phyloP scores from a whole-genome alignment of 352 stramenopile species.

The Phytophthora syringae region DNA sequence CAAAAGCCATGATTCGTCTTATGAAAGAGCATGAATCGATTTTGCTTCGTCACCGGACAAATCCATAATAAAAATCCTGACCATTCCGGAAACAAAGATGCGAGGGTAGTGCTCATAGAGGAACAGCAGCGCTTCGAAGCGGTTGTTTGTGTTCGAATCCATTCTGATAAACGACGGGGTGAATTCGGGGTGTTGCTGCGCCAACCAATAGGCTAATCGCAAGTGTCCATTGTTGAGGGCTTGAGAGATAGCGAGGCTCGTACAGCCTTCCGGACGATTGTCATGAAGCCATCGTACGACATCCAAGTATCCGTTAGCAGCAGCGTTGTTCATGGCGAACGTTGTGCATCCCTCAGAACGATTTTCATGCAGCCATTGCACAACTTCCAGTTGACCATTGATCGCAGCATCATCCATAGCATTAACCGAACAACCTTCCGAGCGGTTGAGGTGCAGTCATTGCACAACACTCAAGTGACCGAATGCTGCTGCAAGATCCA shows the following conservation, averaged over 20 bases:
- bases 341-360: not conserved
- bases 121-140: not conserved
- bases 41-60: not conserved
- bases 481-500: not conserved
- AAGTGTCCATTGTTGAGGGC: not conserved
- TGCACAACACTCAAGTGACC: not conserved
- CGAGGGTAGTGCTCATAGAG: not conserved
- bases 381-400: not conserved
- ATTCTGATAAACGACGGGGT: not conserved
- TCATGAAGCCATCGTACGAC: not conserved
- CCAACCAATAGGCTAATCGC: not conserved
- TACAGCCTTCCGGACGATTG: not conserved
- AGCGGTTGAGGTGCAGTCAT: not conserved
- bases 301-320: not conserved
- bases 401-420: not conserved
- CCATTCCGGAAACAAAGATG: not conserved
- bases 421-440: not conserved
- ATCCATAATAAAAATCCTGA: not conserved
- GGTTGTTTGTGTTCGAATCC: not conserved
- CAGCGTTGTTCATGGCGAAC: constrained; percentile 1
- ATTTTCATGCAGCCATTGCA: constrained; percentile 3
- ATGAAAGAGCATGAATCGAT: too few relatives aligned
- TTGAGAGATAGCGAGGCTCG: not conserved
- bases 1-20: too few relatives aligned
- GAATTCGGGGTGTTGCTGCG: not conserved